Evolutionary conservation across 2,329 filamentous ascomycete species (phyloP).

Genomic region (Fusarium phyllophilum): DNA sequence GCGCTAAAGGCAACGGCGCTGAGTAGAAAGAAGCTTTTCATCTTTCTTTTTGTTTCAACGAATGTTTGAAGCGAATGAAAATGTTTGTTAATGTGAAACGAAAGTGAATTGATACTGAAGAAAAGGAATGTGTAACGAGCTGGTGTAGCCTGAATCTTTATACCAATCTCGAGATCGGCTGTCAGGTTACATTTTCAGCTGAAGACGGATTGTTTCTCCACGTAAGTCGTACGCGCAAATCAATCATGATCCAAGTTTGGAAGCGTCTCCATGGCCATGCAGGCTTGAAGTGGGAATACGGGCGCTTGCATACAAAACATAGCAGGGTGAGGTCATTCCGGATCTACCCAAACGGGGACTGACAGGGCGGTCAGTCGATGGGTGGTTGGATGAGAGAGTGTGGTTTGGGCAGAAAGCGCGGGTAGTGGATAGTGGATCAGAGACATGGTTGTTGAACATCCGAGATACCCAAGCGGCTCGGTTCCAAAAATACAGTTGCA

Average conservation of each 20-base stretch:
- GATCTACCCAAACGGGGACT: conserved; percentile 1
- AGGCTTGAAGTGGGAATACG: conserved; percentile 14
- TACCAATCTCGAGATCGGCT: not conserved
- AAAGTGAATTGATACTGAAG: conserved; percentile 19
- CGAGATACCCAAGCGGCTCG: conserved; percentile 1
- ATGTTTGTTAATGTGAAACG: conserved; percentile 8
- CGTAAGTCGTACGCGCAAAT: not conserved
- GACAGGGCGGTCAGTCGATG: conserved; percentile 24
- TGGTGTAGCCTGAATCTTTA: conserved; percentile 22
- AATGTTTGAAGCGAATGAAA: conserved; percentile 30
- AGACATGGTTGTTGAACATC: not conserved
- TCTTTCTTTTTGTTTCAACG: conserved; percentile 17
- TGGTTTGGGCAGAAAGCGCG: conserved; percentile 12
- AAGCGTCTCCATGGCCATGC: not conserved
- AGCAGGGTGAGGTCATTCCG: conserved; percentile 27
- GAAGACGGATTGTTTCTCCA: not conserved
- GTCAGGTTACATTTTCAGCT: conserved; percentile 1
- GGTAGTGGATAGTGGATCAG: not conserved
- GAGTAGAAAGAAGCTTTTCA: conserved; percentile 31
- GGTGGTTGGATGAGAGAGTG: conserved; percentile 16
- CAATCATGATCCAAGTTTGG: conserved; percentile 12
- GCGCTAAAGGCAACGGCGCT: conserved; percentile 20
- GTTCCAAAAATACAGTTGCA: conserved; percentile 12
- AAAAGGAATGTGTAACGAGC: not conserved
- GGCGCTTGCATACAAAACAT: conserved; percentile 29